phyloP scores from a whole-genome alignment of 768 basidiomycete genomes.

The Kwoniella botswanensis region DNA sequence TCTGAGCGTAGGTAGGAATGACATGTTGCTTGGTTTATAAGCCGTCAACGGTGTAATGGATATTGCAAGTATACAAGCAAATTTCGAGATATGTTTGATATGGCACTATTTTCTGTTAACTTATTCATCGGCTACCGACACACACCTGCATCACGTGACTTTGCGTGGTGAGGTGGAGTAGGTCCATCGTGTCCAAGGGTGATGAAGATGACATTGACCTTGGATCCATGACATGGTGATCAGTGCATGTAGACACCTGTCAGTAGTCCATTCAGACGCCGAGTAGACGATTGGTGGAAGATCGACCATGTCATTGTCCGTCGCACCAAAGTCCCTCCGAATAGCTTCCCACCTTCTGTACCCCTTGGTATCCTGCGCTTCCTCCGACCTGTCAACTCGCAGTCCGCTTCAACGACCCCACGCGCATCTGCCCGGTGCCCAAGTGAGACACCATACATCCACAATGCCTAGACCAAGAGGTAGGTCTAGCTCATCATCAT shows the following conservation, averaged over 20 bases:
- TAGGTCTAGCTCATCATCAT: not conserved
- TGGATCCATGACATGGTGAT: no score
- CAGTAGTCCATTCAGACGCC: no score
- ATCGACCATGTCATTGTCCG: no score
- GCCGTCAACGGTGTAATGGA: no score
- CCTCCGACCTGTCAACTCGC: not conserved
- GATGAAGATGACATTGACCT: no score
- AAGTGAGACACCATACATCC: not conserved
- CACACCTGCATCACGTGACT: not conserved
- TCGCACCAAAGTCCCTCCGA: no score
- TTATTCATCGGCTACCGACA: no score
- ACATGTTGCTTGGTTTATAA: constrained; percentile 5
- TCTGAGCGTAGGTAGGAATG: constrained; percentile 18
- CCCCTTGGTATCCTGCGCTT: no score
- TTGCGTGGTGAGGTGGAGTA: not conserved
- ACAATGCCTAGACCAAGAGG: constrained; percentile 20
- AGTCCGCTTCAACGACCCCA: not conserved
- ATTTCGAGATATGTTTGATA: not conserved
- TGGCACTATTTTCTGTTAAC: no score
- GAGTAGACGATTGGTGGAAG: no score
- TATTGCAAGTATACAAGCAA: not conserved
- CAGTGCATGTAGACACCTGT: no score
- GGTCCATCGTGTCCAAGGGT: not conserved
- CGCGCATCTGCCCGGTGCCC: not conserved
- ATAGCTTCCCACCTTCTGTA: no score